Conservation (phyloP, 768 basidiomycete species). For the Termitomyces sp. region DNA sequence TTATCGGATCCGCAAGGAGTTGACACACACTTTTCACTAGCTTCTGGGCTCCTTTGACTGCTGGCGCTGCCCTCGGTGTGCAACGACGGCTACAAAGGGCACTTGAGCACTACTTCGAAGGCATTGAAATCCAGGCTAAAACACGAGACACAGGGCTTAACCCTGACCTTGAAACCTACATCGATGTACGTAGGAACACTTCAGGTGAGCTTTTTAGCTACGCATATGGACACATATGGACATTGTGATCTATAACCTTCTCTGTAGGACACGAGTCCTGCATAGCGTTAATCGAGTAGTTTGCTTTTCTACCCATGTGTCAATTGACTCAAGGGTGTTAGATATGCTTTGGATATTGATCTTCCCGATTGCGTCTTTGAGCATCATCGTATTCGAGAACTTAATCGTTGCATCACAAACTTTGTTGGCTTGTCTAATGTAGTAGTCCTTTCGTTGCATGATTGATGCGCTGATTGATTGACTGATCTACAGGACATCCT, state of each 20-base stretch:
- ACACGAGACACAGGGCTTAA: slow-evolving; percentile 47
- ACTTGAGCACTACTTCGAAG: slow-evolving; percentile 61
- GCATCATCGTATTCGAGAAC: slow-evolving; percentile 51
- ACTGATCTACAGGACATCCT: slow-evolving; percentile 50
- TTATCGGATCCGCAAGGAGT: slow-evolving; percentile 8
- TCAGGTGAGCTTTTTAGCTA: slow-evolving; percentile 46
- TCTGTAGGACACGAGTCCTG: slow-evolving; percentile 55
- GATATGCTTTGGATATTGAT: slow-evolving; percentile 61
- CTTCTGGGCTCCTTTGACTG: slow-evolving; percentile 61
- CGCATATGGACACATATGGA: no score
- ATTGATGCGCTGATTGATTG: neutral
- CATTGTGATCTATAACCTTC: neutral
- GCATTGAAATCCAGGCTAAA: slow-evolving; percentile 55
- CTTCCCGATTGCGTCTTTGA: slow-evolving; percentile 67
- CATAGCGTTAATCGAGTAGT: slow-evolving; percentile 69
- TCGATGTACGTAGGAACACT: slow-evolving; percentile 68
- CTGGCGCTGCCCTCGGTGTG: slow-evolving; percentile 47
- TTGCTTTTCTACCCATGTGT: neutral
- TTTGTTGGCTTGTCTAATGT: slow-evolving; percentile 65
- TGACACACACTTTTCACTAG: slow-evolving; percentile 28
- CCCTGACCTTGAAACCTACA: slow-evolving; percentile 70
- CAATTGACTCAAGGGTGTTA: slow-evolving; percentile 6
- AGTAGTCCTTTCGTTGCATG: slow-evolving; percentile 31
- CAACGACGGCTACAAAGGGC: slow-evolving; percentile 68
- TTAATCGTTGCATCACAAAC: slow-evolving; percentile 71